A percentile compares a stretch with the other conserved stretches of the same genome.
Evolutionary conservation across 331 rosid genomes (phyloP).

Genomic region (Dryas integrifolia): DNA sequence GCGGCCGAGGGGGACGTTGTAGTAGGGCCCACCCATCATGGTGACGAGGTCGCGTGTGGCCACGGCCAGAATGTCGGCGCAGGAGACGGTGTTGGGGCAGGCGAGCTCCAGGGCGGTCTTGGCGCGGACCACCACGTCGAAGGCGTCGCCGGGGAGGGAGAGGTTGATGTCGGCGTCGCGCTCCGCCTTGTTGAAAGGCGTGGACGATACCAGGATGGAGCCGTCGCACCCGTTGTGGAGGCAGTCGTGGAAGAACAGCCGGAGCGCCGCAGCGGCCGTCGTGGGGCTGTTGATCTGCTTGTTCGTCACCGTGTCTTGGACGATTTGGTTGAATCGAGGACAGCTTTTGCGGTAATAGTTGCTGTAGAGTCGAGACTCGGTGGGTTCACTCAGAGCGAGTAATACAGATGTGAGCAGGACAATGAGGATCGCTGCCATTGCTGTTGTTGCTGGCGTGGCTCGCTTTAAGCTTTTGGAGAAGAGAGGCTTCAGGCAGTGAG

Average conservation of each 20-base stretch:
- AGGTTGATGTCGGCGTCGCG: conserved; percentile 88
- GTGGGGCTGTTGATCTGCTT: conserved; percentile 82
- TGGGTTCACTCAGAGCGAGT: not conserved
- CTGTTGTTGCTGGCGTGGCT: not conserved
- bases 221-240: conserved; percentile 83
- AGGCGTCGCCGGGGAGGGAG: conserved; percentile 91
- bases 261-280: conserved; percentile 70
- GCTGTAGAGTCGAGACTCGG: conserved; percentile 33
- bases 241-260: conserved; percentile 91
- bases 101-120: conserved; percentile 81
- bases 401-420: conserved; percentile 17
- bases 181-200: conserved; percentile 66
- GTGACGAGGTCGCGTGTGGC: conserved; percentile 68
- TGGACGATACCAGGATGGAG: conserved; percentile 68
- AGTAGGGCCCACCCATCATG: conserved; percentile 84
- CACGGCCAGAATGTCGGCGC: conserved; percentile 76
- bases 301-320: conserved; percentile 56
- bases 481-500: not conserved
- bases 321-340: conserved; percentile 53
- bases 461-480: not conserved
- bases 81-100: conserved; percentile 82
- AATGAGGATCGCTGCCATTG: conserved; percentile 26
- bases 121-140: conserved; percentile 74
- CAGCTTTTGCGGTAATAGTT: conserved; percentile 56
- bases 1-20: conserved; percentile 63